Evolutionary conservation across 345 rosid species (phyloP).

Genomic region (Pistacia vera): DNA sequence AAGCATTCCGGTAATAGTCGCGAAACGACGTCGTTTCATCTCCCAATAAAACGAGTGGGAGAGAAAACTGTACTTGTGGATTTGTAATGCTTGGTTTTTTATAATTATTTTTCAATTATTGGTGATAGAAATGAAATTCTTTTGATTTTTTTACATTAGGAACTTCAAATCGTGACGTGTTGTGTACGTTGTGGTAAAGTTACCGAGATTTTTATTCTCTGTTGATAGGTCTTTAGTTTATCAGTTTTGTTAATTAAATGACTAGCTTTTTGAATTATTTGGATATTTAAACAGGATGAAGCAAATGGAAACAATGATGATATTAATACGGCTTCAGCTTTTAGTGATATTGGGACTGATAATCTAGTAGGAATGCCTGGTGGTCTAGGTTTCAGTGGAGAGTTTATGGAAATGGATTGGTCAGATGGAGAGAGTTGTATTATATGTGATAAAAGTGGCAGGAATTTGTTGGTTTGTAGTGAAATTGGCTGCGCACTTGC

Average conservation of each 20-base stretch:
- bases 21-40: not conserved
- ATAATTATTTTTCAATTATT: too few species aligned
- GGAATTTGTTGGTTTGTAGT: slow-evolving; percentile 39
- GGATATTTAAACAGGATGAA: slow-evolving; percentile 25
- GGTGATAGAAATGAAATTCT: too few species aligned
- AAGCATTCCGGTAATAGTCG: not conserved
- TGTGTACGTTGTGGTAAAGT: too few species aligned
- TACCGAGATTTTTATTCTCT: too few species aligned
- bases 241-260: not conserved
- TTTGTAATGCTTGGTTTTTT: too few species aligned
- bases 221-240: not conserved
- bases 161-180: too few species aligned
- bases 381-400: slow-evolving; percentile 8
- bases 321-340: slow-evolving; percentile 5
- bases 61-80: too few species aligned
- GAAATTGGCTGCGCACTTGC: slow-evolving; percentile 44
- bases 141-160: too few species aligned
- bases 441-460: slow-evolving; percentile 37
- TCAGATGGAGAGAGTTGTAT: slow-evolving; percentile 33
- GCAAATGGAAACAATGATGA: not conserved
- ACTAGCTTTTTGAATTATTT: not conserved
- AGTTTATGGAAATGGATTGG: slow-evolving; percentile 9
- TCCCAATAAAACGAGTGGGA: too few species aligned
- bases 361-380: not conserved
- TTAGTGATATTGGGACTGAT: slow-evolving; percentile 1